These are phyloP conservation scores for Alternaria consortialis DNA, from an alignment of 2,329 filamentous ascomycete species.

Conservation along the genomic window DNA sequence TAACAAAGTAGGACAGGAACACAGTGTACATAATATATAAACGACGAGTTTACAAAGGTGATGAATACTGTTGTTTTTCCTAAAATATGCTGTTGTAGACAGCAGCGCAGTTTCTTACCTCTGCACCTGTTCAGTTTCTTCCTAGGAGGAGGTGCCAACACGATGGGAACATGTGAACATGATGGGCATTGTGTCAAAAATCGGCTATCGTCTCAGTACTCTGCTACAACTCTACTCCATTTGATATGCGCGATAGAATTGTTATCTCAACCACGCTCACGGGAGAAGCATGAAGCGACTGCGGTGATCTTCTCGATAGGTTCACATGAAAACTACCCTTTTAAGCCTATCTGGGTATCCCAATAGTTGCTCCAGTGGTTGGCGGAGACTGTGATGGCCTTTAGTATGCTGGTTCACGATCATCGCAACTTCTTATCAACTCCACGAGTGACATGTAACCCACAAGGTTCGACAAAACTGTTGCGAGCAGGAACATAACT, in stretches of 20 bases:
- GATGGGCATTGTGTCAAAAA: not conserved
- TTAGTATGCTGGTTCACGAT: not conserved
- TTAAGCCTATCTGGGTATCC: not conserved
- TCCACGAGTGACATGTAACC: not conserved
- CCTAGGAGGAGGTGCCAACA: not conserved
- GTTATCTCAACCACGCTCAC: rapidly evolving
- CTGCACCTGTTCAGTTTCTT: too few species aligned
- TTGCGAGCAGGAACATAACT: not conserved
- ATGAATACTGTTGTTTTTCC: too few species aligned
- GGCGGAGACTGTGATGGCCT: too few species aligned
- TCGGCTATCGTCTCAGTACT: not conserved
- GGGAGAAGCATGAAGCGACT: not conserved
- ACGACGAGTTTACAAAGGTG: too few species aligned
- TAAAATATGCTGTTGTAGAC: too few species aligned
- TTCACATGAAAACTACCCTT: not conserved
- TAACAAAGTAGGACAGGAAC: too few species aligned
- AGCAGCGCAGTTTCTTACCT: too few species aligned
- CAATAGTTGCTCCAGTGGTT: not conserved
- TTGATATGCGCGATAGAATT: too few species aligned
- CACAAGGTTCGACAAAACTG: not conserved
- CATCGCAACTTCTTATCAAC: not conserved
- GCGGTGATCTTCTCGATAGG: not conserved
- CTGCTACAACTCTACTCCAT: too few species aligned
- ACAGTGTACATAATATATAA: too few species aligned
- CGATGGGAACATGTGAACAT: not conserved